Evolutionary conservation across 495 filamentous ascomycete species (phyloP).

Genomic region (Bombardia bombarda): DNA sequence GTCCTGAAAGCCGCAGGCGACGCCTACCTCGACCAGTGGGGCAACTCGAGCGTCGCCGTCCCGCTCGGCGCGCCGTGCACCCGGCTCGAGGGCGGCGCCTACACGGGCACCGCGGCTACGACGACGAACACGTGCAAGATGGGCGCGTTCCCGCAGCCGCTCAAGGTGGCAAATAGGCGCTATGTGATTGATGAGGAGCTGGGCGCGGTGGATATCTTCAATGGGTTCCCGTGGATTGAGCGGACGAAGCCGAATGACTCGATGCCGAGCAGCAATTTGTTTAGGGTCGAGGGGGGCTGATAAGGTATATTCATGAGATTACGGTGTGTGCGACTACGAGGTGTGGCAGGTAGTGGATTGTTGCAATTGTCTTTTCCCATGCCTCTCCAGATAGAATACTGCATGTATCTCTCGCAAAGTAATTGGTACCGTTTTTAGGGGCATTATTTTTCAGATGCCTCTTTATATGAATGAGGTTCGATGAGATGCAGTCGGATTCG

Average conservation of each 20-base stretch:
- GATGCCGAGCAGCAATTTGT: constrained; percentile 24
- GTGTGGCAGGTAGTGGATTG: constrained; percentile 9
- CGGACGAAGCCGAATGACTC: constrained; percentile 13
- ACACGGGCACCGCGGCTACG: constrained; percentile 17
- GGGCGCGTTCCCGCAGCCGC: constrained; percentile 21
- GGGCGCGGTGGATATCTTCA: constrained; percentile 28
- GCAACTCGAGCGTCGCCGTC: constrained; percentile 16
- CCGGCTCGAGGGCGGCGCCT: constrained; percentile 30
- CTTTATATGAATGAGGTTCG: too few species aligned
- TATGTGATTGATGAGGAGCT: constrained; percentile 30
- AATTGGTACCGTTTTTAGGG: too few species aligned
- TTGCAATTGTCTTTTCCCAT: too few species aligned
- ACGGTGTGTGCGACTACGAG: constrained; percentile 11
- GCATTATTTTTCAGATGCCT: too few species aligned
- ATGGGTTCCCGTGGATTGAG: constrained; percentile 30
- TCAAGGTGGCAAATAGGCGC: constrained; percentile 25
- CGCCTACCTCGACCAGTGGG: constrained; percentile 30
- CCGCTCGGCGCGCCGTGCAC: constrained; percentile 26
- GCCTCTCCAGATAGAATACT: too few species aligned
- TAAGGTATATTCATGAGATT: constrained; percentile 29
- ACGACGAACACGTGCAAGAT: constrained; percentile 29
- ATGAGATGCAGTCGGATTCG: too few species aligned
- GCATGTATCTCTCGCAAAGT: too few species aligned
- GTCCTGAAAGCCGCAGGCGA: constrained; percentile 28
- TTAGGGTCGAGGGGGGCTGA: constrained; percentile 26